Base-by-base conservation (phyloP, 257 asterid species). In the Gentiana straminea region DNA sequence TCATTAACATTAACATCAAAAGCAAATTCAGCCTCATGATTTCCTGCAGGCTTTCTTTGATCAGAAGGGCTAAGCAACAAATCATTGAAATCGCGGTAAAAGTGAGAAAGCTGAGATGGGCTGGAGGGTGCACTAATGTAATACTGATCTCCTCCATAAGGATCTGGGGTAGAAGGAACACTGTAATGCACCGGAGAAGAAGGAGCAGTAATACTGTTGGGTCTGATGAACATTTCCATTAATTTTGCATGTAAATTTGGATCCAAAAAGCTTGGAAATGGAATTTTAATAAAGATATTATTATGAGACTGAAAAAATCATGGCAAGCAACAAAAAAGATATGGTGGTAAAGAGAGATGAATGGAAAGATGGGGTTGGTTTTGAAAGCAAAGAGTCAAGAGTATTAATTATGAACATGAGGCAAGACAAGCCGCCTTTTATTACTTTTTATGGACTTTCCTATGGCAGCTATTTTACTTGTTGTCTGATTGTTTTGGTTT, bases 41-140 rank as follows among this genome's bases (percentile, higher is more conserved):
- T 15, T 1, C 13, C 33, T 3, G n/a, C 4, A n/a, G 35, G 24
- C 24, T 3, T 43, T 24, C 24, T 24, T 24, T 24, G 24, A 24
- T 24, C 24, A n/a, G 45, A 7, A 3, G 70, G 11, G 2, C 11
- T 46, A 13, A 35, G 37, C 60, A 63, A 52, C 36, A 69, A 67
- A 51, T 68, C 74, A 2, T 80, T 73, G 13, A 72, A 76, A 35
- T 74, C 81, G 1, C 69, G 59, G 46, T 73, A 75, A 48, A 82
- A 74, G 12, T 60, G 78, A 47, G 84, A 68, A 52, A 78, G 68
- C 44, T 72, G 84, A 24, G 85, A 61, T 11, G 96, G 96, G 66
- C 86, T 80, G 0, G 88, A 38, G 0, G 96, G 96, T 32, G 96
- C 94, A 57, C 94, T 84, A 68, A 66, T 67, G 57, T 84, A 88